Evolutionary conservation across 2,329 filamentous ascomycete genomes (phyloP), one percentile per base, ranked within the genome.

Genomic region (Cytospora chrysosperma): DNA sequence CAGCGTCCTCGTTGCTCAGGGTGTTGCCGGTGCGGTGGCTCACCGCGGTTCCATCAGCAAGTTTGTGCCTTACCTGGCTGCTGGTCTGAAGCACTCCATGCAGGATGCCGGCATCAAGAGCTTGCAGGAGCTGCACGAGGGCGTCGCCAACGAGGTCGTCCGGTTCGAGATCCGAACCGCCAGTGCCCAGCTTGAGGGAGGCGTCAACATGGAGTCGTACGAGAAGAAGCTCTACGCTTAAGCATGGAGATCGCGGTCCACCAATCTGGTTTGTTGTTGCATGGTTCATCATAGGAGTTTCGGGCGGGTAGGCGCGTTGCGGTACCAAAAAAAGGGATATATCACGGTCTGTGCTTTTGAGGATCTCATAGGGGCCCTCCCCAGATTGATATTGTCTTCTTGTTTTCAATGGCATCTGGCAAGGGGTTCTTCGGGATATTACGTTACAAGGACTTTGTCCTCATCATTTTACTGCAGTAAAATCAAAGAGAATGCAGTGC

Each of bases 181-280:
- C 65, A 97, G 93, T 77, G 95, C 95, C 57, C 93, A 97, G 85
- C 85, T 96, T 65, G 95, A 99, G 83, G 95, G 95, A 68, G 95
- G 94, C 75, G 93, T 99, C 67, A 96, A 98, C 81, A 93, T 99
- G 85, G 93, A 98, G 82, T 94, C 92, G 76, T 98, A 96, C 76
- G 95, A 98, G 84, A 99, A 99, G 90, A 99, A 98, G 86, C 90
- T 99, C 70, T 99, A 96, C 80, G 92, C 93, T 72, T 97, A 87
- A 71, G 43, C 15, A 24, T 57, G 32, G 47, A 58, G 4, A 7
- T 37, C 7, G 6, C n/a, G 27, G 17, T 55, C 37, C 24, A 53
- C 37, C 24, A 53, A 32, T 49, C n/a, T 52, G 47, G 49, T 43
- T 51, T 54, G 43, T 21, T 27, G n/a, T 50, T 58, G 57, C 57